Evolutionary conservation across 2,329 filamentous ascomycete species (phyloP), one percentile per base, ranked within the genome.

Genomic region (Aspergillus melleus): DNA sequence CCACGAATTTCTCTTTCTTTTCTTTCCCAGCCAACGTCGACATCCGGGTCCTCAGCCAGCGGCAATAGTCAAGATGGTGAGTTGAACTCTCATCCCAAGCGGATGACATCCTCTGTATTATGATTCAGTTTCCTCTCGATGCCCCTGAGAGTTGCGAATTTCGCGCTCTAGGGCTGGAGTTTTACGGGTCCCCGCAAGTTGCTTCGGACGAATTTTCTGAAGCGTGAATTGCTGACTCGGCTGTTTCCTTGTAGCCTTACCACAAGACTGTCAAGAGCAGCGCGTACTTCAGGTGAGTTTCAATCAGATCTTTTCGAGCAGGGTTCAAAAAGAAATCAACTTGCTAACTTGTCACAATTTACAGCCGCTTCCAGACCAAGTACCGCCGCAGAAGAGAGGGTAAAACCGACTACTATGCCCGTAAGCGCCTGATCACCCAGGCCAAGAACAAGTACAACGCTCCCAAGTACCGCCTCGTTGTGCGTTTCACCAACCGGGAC

Each of bases 361-460:
- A 58, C 79, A 96, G 93, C 81, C 92, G 95, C 83, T 99, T 90
- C 88, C 95, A 99, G 87, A 97, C 95, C 80, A 99, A 99, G 90
- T 99, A 97, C 91, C 95, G 92, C 87, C 93, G 95, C 81, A 90
- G 95, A 83, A 88, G 91, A 72, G 79, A 90, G 77, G 95, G 95
- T 80, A 99, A 99, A 91, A 99, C 95, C 85, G 95, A 99, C 82
- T 99, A 99, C 92, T 98, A 97, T 83, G 95, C 95, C 80, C 94
- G 95, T 82, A 98, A 98, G 91, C 90, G 95, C 79, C 88, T 99
- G 82, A 95, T 98, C 87, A 93, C 92, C 86, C 95, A 99, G 88
- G 95, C 95, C 85, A 99, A 98, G 92, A 99, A 99, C 92, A 99
- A 99, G 90, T 99, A 98, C 90, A 96, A 96, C 85, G 90, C 95